These are phyloP conservation scores for Trifolium pratense DNA, from an alignment of 306 rosid genomes.

Conservation along the genomic window DNA sequence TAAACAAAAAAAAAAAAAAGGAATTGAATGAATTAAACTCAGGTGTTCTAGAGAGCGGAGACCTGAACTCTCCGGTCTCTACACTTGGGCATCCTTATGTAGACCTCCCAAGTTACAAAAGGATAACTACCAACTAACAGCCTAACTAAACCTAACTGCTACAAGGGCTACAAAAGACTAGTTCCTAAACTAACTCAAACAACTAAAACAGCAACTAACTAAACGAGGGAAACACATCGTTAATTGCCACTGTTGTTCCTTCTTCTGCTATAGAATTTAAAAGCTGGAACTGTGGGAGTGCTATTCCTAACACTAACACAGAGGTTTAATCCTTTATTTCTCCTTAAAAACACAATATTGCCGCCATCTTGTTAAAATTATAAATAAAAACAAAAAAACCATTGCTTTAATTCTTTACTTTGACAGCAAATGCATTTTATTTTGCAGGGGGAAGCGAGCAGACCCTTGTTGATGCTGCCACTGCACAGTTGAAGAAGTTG, in stretches of 20 bases:
- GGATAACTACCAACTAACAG: conserved; percentile 1
- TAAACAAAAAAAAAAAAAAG: no score
- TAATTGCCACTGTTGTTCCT: no score
- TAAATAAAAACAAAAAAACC: no score
- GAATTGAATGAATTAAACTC: no score
- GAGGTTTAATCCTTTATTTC: no score
- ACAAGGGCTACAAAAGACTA: background rate
- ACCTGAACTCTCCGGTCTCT: background rate
- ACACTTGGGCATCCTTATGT: background rate
- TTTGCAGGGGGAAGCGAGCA: conserved; percentile 87
- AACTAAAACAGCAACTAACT: background rate
- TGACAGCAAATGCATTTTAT: conserved; percentile 31
- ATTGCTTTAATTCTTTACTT: no score
- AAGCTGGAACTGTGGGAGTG: no score
- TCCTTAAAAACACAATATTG: no score
- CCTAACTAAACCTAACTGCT: no score
- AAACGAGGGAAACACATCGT: background rate
- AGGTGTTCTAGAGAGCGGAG: no score
- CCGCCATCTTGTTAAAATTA: background rate
- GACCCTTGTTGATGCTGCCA: conserved; percentile 89
- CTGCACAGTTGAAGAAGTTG: conserved; percentile 75
- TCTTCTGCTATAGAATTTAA: no score
- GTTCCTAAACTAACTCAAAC: background rate
- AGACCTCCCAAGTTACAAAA: background rate
- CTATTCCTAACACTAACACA: no score